Conservation (phyloP, 495 filamentous ascomycete genomes). For the Xylaria longipes region DNA sequence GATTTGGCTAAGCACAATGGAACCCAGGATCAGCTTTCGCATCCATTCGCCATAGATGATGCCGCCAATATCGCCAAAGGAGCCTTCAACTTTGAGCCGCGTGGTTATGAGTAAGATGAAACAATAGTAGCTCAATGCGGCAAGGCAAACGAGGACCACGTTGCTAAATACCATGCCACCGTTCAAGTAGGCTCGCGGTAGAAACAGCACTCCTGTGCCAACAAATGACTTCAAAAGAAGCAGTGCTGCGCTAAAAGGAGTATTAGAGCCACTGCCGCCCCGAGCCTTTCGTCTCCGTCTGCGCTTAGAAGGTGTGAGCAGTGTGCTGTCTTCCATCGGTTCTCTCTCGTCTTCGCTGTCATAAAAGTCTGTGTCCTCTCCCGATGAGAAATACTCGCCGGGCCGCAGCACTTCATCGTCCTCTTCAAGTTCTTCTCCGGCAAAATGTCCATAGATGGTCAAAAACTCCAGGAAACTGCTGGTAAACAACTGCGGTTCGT, state of each 20-base stretch:
- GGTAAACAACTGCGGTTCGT: conserved; percentile 73
- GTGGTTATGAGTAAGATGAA: conserved; percentile 92
- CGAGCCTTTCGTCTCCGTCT: conserved; percentile 75
- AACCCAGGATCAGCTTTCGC: conserved; percentile 82
- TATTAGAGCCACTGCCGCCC: conserved; percentile 72
- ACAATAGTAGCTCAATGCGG: conserved; percentile 89
- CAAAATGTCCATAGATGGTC: conserved; percentile 94
- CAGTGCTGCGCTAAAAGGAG: conserved; percentile 74
- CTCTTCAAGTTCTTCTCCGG: conserved; percentile 93
- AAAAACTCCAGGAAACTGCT: conserved; percentile 94
- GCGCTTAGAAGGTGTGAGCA: conserved; percentile 74
- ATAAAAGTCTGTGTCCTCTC: conserved; percentile 60
- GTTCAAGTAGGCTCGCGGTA: conserved; percentile 90
- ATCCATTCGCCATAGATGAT: conserved; percentile 90
- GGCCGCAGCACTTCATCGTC: conserved; percentile 86
- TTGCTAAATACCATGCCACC: conserved; percentile 98
- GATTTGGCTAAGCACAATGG: conserved; percentile 91
- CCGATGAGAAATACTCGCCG: conserved; percentile 84
- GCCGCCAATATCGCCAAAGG: conserved; percentile 96
- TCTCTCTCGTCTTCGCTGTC: conserved; percentile 69
- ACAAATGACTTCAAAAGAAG: conserved; percentile 96
- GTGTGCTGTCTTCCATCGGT: conserved; percentile 79
- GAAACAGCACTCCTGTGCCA: conserved; percentile 95
- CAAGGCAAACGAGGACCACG: conserved; percentile 82
- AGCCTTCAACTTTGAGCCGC: conserved; percentile 80